These are phyloP conservation scores for Trifolium subterraneum DNA, from an alignment of 306 rosid species.

Conservation along the genomic window DNA sequence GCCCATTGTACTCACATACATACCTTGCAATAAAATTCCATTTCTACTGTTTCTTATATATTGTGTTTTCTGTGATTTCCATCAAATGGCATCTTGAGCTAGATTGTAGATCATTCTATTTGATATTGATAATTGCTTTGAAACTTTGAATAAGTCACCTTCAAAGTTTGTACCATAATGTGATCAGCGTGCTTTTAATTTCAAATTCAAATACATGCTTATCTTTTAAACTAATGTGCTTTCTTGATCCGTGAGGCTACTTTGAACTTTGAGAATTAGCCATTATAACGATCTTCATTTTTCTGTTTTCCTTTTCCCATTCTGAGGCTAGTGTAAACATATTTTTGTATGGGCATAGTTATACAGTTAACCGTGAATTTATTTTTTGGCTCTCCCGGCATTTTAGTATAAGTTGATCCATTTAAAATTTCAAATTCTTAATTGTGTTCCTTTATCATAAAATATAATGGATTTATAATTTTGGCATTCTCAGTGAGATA, in stretches of 20 bases:
- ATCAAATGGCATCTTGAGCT: not conserved
- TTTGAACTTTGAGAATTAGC: constrained; percentile 2
- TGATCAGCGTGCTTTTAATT: not conserved
- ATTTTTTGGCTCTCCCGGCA: not conserved
- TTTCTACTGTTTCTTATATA: too few species aligned
- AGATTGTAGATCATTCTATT: not conserved
- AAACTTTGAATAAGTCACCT: not conserved
- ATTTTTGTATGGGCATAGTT: not conserved
- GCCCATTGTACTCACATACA: too few species aligned
- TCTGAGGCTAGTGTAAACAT: not conserved
- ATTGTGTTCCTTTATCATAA: constrained; percentile 13
- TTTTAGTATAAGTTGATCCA: constrained; percentile 28
- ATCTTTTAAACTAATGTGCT: not conserved
- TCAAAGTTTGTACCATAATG: not conserved
- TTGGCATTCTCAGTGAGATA: not conserved
- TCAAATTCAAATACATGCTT: not conserved
- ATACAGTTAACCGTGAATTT: not conserved
- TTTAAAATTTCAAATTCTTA: not conserved
- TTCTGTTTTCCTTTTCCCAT: not conserved
- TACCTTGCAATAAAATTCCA: too few species aligned
- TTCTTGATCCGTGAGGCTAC: not conserved
- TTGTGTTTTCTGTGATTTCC: too few species aligned
- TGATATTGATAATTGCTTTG: not conserved
- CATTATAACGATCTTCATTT: constrained; percentile 10
- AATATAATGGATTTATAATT: not conserved